Percentiles rank a stretch among this genome's conserved stretches.
phyloP scores from a whole-genome alignment of 1,284 basidiomycete genomes.

The Clitocybe nebularis region DNA sequence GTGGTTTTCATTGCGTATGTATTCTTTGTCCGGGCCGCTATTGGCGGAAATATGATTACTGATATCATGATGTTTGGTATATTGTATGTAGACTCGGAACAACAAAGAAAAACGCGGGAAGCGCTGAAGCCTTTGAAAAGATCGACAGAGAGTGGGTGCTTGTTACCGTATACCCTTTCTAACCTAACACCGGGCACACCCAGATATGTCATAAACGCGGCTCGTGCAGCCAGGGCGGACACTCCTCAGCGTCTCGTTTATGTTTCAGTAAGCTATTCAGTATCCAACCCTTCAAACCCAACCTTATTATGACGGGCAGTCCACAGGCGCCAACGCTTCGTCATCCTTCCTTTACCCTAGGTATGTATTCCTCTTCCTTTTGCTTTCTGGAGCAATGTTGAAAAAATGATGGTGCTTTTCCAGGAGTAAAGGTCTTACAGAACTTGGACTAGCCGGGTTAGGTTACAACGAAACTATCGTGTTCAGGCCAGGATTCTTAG shows the following conservation, averaged over 20 bases:
- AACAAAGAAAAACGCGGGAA: conserved; percentile 55
- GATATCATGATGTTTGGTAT: conserved; percentile 6
- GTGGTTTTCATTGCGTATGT: conserved; percentile 60
- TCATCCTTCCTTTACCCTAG: conserved; percentile 50
- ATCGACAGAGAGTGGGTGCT: conserved; percentile 66
- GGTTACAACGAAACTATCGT: conserved; percentile 69
- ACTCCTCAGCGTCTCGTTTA: conserved; percentile 64
- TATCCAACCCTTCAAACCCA: neutral
- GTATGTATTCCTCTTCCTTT: conserved; percentile 23
- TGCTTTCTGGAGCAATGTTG: too few species aligned
- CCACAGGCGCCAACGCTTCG: conserved; percentile 40
- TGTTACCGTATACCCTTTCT: neutral
- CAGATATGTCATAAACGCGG: conserved; percentile 73
- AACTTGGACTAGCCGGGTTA: conserved; percentile 58
- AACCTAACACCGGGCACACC: too few species aligned
- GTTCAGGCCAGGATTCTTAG: conserved; percentile 58
- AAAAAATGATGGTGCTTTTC: neutral
- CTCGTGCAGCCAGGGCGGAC: conserved; percentile 53
- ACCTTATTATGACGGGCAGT: conserved; percentile 30
- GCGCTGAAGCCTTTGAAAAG: conserved; percentile 61
- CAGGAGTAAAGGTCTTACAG: conserved; percentile 74
- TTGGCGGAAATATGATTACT: neutral
- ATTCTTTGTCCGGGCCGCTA: too few species aligned
- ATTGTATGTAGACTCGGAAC: conserved; percentile 57
- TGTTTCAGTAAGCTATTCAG: conserved; percentile 48